Base-by-base conservation (phyloP, 163 green algal species). In the Prototheca stagnorum region DNA sequence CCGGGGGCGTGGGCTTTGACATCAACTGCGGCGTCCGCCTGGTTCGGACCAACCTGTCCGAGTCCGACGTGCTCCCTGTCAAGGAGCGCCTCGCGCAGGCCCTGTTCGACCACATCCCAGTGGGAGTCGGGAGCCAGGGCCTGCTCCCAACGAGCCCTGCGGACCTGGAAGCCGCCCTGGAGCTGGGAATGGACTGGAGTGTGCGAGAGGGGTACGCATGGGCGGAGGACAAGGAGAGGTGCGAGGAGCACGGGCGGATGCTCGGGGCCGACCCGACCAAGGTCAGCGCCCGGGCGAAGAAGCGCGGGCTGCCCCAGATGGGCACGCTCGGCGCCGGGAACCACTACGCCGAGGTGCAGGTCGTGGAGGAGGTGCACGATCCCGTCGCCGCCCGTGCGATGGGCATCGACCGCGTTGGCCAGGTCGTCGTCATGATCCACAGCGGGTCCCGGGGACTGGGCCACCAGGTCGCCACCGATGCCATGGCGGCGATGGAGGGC, bases 51-150 rank as follows among this genome's bases (percentile, higher is more conserved):
- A 88, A 88, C 54, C 62, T 88, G 49, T 74, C 39, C 15, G 77
- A 85, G 62, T 47, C 41, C 16, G 73, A 86, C 35, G 73, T 89
- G 34, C 49, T 35, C 28, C 54, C 57, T 1, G 48, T 86, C 28
- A 81, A 84, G 64, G 83, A 92, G 61, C 39, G 79, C 52, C 62
- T 94, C 39, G 77, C 82, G 8, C 64, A 62, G 70, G 61, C 82
- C 23, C 68, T 94, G 45, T 94, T 91, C 63, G 84, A 94, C 59
- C 82, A 94, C 72, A 94, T 94, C 39, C 84, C 84, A 11, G 84
- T 94, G 35, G 84, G 84, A 2, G 84, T 94, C 24, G 84, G 84
- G 20, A 79, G 61, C 17, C 67, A 80, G 55, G 76, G 78, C 51
- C 84, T 92, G 65, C 84, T 92, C 48, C 76, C 81, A 25, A 88